Conservation (phyloP, 257 asterid genomes). For the Handroanthus guayacan region DNA sequence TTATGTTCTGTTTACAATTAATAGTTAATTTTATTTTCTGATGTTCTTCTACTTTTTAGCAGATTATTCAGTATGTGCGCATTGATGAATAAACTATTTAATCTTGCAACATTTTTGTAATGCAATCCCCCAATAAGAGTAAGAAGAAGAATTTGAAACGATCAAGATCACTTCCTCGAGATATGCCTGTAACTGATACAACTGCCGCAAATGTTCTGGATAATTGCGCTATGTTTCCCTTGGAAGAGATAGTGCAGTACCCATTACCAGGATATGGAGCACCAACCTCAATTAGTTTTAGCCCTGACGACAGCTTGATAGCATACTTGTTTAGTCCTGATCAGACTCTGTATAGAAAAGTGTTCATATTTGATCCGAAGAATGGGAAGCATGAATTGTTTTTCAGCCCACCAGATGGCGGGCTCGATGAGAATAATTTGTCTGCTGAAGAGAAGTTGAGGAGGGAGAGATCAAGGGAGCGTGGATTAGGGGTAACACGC, state of each 20-base stretch:
- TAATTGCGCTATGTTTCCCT: slow-evolving; percentile 49
- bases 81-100: slow-evolving; percentile 45
- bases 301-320: slow-evolving; percentile 62
- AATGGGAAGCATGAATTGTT: slow-evolving; percentile 55
- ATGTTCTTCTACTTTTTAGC: slow-evolving; percentile 14
- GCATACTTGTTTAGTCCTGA: slow-evolving; percentile 62
- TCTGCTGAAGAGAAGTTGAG: slow-evolving; percentile 70
- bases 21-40: background rate
- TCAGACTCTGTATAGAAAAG: slow-evolving; percentile 54
- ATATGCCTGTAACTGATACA: slow-evolving; percentile 61
- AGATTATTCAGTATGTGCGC: slow-evolving; percentile 44
- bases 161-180: slow-evolving; percentile 42
- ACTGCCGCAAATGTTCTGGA: slow-evolving; percentile 46
- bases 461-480: slow-evolving; percentile 73
- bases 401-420: slow-evolving; percentile 66
- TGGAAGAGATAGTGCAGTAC: slow-evolving; percentile 67
- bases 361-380: slow-evolving; percentile 55
- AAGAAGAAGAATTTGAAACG: slow-evolving; percentile 51
- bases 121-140: slow-evolving; percentile 50
- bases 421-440: slow-evolving; percentile 67
- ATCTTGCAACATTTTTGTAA: slow-evolving; percentile 41
- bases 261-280: slow-evolving; percentile 65
- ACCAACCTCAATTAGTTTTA: slow-evolving; percentile 61
- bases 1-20: background rate
- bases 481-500: slow-evolving; percentile 71